Evolutionary conservation across 305 asterid species (phyloP), one percentile per base, ranked within the genome.

Genomic region (Petunia hybrid): DNA sequence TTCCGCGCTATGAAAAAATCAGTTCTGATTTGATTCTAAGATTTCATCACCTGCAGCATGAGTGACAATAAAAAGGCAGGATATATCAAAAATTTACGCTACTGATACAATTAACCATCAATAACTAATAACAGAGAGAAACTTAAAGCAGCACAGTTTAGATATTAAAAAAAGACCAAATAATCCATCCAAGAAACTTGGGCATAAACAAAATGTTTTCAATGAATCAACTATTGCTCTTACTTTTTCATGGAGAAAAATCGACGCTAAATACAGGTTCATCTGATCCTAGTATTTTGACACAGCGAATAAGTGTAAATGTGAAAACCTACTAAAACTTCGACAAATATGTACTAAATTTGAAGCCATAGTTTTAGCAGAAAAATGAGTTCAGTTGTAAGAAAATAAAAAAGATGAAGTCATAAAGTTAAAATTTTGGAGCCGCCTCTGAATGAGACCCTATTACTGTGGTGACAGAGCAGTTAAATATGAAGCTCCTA

Each of bases 1-100:
- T 73, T 13, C 63, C 63, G 51, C 46, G 4, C 46, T 73, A 51
- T 3, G 10, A 36, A 73, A 73, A 73, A 13, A 38, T 12, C 63
- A 73, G 45, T 73, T 73, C 46, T 51, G 63, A 12, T 51, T 51
- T 51, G 63, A 12, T 51, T 51, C 78, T 73, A 6, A 3, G 36
- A 73, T 51, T 36, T 13, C 31, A 51, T 73, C 78, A 51, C 63
- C 46, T 51, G 78, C 78, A 51, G 78, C 63, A 13, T 35, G 78
- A 35, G 63, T 13, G 46, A 73, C 35, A 73, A 2, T 22, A 3
- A 73, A 35, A 73, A 71, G 12, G 78, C 36, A 12, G 0, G 78
- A 36, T 48, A 36, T 71, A 73, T 73, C 53, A 3, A 35, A 39
- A 73, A 73, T 3, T 51, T 12, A 13, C 51, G 78, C 63, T 35